Evolutionary conservation across 176 grass and related monocot species (phyloP).

Genomic region (Saccharum spontaneum): DNA sequence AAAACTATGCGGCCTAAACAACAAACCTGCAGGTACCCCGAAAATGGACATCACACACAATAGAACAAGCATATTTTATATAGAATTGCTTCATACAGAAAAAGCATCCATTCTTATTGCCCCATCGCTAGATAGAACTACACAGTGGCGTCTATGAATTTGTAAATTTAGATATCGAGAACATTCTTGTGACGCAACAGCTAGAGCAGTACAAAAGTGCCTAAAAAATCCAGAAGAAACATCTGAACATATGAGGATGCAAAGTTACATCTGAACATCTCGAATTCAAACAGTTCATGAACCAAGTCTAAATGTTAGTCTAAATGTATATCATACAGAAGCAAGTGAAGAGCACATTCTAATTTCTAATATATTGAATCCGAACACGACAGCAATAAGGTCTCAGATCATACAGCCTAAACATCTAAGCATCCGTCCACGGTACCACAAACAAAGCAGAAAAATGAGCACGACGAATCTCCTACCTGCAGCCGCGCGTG

Average conservation of each 20-base stretch:
- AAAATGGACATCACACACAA: conserved; percentile 10
- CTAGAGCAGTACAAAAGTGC: background rate
- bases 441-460: background rate
- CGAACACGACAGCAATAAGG: background rate
- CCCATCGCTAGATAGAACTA: background rate
- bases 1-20: background rate
- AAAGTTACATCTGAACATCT: background rate
- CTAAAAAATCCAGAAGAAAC: background rate
- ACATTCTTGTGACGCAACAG: background rate
- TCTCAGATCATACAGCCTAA: background rate
- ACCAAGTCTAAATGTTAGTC: background rate
- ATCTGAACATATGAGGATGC: background rate
- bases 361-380: background rate
- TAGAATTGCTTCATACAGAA: background rate
- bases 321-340: background rate
- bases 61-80: background rate
- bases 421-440: background rate
- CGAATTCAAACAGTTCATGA: background rate
- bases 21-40: background rate
- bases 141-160: background rate
- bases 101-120: background rate
- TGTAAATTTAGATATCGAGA: background rate
- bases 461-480: conserved; percentile 1
- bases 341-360: background rate
- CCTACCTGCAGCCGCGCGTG: conserved; percentile 87